Evolutionary conservation across 345 rosid species (phyloP).

Genomic region (Anacardium occidentale): DNA sequence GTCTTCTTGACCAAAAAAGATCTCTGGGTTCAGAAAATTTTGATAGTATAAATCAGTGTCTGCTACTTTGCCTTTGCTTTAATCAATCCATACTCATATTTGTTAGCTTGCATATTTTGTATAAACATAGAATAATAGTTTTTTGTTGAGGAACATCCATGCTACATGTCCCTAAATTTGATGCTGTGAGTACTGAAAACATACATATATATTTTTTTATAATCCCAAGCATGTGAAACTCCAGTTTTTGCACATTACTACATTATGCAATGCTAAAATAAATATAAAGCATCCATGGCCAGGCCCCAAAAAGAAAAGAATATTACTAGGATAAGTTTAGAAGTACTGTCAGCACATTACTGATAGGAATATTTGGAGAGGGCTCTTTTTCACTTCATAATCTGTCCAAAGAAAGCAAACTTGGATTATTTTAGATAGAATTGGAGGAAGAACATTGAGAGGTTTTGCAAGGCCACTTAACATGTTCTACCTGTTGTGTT

Average conservation of each 20-base stretch:
- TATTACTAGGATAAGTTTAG: neutral
- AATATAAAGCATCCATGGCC: neutral
- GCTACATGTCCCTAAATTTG: neutral
- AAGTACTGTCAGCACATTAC: constrained; percentile 4
- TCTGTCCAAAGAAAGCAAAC: constrained; percentile 16
- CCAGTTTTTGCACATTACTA: neutral
- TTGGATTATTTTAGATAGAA: neutral
- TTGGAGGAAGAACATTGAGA: neutral
- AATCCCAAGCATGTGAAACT: neutral
- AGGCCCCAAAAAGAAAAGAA: neutral
- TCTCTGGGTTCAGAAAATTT: no score
- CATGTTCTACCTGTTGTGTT: constrained; percentile 13
- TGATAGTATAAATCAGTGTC: no score
- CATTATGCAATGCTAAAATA: neutral
- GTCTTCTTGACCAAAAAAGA: no score
- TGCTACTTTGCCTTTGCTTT: no score
- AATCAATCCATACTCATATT: no score
- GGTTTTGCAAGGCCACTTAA: neutral
- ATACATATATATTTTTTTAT: constrained; percentile 6
- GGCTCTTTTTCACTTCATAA: neutral
- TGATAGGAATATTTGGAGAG: constrained; percentile 1
- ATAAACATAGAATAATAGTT: no score
- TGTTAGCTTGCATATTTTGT: no score
- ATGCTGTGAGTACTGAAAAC: neutral
- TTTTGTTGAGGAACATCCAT: no score